Base-by-base conservation (phyloP, 805 yeast species). In the Cyberlindnera veronae region DNA sequence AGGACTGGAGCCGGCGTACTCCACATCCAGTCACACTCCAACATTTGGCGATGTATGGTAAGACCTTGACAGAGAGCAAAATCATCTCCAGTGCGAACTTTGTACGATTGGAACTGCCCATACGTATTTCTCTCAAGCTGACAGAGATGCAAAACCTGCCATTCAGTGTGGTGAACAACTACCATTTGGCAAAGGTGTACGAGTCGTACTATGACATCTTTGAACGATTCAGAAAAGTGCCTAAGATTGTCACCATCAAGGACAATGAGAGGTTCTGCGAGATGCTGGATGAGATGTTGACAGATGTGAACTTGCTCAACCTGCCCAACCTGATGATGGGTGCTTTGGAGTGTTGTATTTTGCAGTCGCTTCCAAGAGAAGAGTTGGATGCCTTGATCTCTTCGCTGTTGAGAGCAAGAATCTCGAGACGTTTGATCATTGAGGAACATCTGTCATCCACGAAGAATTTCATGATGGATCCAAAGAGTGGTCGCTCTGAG, bases 261-360 rank as follows among this genome's bases (percentile, higher is more conserved):
- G 95, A 88, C 39, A 91, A 91, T 57, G 80, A 76, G 29, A 63
- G 63, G 49, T 90, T 91, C 60, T 82, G 95, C 56, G 67, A 68
- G 19, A 72, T 78, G 38, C 65, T 90, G 41, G 71, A 76, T 20
- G 68, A 72, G 23, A 74, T 89, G 46, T 66, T 91, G 50, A 71
- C 72, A 20, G 88, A 83, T 60, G 84, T 81, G 53, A 96, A 91
- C 63, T 72, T 88, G 35, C 67, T 83, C 39, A 85, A 88, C 47
- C 69, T 91, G 44, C 93, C 97, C 1, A 91, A 90, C 59, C 68
- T 90, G 44, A 84, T 91, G 71, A 85, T 89, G 89, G 98, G 98
- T 2, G 88, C 95, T 1, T 66, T 89, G 34, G 97, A 91, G 54
- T 81, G 81, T 46, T 76, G 84, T 12, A 77, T 82, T 27, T 57